These are phyloP conservation scores for Colletotrichum theobromicola DNA, from an alignment of 2,329 filamentous ascomycete genomes.

Conservation along the genomic window DNA sequence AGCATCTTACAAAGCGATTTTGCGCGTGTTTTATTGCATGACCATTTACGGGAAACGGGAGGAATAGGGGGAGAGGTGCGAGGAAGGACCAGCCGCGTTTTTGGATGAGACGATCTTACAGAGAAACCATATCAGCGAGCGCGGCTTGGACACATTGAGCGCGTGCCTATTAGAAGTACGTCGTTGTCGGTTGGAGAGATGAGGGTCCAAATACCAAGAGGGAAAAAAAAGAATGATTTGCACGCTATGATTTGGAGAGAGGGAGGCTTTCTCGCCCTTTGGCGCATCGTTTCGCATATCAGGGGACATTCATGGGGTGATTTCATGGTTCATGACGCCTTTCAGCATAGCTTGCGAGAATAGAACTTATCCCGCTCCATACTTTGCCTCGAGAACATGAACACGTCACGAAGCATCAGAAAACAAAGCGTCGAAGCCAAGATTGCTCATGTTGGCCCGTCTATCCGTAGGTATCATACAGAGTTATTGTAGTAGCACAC, in stretches of 20 bases:
- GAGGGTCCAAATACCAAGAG: background rate
- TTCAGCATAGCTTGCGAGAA: conserved; percentile 15
- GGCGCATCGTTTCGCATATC: background rate
- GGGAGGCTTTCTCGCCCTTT: background rate
- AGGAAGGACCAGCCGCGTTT: background rate
- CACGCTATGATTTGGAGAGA: background rate
- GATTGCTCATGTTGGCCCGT: conserved; percentile 25
- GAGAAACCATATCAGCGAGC: background rate
- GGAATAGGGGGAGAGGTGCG: background rate
- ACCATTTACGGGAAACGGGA: background rate
- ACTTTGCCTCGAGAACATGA: background rate
- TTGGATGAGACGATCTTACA: background rate
- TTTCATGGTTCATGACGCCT: background rate
- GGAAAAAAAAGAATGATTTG: background rate
- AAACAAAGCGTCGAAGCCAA: background rate
- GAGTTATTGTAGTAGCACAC: conserved; percentile 29
- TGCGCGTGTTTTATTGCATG: background rate
- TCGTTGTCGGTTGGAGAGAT: background rate
- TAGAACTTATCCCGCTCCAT: background rate
- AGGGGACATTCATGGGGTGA: background rate
- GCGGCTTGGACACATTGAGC: background rate
- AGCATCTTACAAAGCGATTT: conserved; percentile 10
- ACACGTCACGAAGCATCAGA: background rate
- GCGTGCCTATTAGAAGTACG: background rate
- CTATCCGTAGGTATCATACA: conserved; percentile 37